Evolutionary conservation across 768 basidiomycete species (phyloP), one percentile per base, ranked within the genome.

Genomic region (Pholiota molesta): DNA sequence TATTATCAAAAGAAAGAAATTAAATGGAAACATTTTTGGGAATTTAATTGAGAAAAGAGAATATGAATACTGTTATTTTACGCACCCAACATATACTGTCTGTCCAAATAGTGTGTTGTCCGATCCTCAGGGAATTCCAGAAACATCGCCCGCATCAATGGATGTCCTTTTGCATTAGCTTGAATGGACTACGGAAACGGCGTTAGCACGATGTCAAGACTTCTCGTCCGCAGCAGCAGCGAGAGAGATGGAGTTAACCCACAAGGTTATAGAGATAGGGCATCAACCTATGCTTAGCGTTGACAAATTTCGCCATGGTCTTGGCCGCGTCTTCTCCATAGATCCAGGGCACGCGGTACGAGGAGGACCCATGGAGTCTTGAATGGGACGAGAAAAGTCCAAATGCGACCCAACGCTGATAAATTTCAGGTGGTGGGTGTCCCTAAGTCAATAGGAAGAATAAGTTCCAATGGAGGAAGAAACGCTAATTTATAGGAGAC

Each of bases 301-400:
- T 81, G 49, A 90, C 74, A 71, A 88, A 81, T 64, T 76, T 81
- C 13, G 86, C 79, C 86, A 88, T 86, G 68, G 79, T 82, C 62
- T 80, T 79, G 6, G 86, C 86, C 6, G 89, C 83, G n/a, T 83
- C 86, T 72, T 87, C 87, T 13, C 89, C 89, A 65, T 88, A 90
- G 59, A 86, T 79, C 90, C 89, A 92, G 1, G 90, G 90, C 2
- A 92, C 89, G 10, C 90, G 85, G 69, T 91, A 91, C 13, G 89
- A 90, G 21, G 81, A 78, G 5, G 87, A 89, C 2, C 90, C 90
- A 63, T 92, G 90, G 47, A 92, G 73, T 23, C 90, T 83, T 8
- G 88, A 88, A 66, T 91, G 90, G 28, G 89, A 88, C 2, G 88
- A 90, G 76, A 91, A 91, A 31, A 91, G 73, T 0, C 90, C 89